Evolutionary conservation across 768 basidiomycete genomes (phyloP).

Genomic region (Boletus barrowsii): DNA sequence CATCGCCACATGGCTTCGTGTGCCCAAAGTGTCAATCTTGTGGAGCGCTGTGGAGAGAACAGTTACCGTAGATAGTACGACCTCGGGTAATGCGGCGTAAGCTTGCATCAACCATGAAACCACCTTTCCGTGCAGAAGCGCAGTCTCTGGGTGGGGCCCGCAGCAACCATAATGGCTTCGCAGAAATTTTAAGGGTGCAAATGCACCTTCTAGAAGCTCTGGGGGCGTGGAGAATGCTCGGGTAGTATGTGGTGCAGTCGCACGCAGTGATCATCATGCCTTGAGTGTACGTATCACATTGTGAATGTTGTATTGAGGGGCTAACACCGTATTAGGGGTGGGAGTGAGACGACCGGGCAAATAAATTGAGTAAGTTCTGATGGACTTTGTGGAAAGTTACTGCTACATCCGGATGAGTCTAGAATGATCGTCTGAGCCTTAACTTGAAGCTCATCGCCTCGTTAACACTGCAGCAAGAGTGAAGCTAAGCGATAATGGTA

Average conservation of each 20-base stretch:
- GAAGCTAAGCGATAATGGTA: not conserved
- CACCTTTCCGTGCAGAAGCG: not conserved
- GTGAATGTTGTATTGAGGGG: no score
- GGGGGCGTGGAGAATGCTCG: not conserved
- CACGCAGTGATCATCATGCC: not conserved
- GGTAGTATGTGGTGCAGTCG: not conserved
- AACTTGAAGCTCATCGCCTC: conserved; percentile 13
- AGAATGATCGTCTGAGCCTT: conserved; percentile 1
- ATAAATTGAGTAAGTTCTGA: not conserved
- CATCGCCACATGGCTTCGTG: not conserved
- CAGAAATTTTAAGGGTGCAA: not conserved
- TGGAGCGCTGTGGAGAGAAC: conserved; percentile 13
- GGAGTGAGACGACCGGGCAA: not conserved
- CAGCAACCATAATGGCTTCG: not conserved
- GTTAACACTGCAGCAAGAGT: conserved; percentile 3
- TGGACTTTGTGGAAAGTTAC: not conserved
- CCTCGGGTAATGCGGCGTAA: not conserved
- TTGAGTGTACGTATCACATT: no score
- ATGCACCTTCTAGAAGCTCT: not conserved
- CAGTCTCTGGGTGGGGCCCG: not conserved
- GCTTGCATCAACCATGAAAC: not conserved
- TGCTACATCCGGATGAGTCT: conserved; percentile 10
- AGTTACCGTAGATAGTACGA: not conserved
- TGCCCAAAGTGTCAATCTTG: conserved; percentile 12
- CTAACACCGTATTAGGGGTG: not conserved